Base-by-base conservation (phyloP, 257 asterid genomes). In the Ophiorrhiza pumila region DNA sequence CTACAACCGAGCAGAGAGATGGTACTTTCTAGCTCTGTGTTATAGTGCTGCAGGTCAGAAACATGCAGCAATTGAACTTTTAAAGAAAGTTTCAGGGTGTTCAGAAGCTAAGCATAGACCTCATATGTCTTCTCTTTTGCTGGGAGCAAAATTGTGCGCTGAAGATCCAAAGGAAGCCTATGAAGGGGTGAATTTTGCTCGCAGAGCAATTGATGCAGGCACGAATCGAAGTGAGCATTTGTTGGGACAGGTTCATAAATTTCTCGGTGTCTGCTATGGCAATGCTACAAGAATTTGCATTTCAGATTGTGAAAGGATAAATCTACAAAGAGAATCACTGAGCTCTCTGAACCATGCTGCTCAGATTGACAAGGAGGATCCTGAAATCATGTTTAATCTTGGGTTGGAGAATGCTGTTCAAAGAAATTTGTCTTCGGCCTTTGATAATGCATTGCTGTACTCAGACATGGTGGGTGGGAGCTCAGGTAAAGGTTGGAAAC, bases 21-120 rank as follows among this genome's bases (percentile, higher is more conserved):
- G 98, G 98, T 91, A 89, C 77, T 85, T 89, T 84, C 97, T 93
- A 63, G 96, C 96, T 59, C 94, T 93, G 13, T 91, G 94, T 81
- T 91, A 87, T 64, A 80, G 90, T 27, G 86, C 97, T 56, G 85
- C 89, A 17, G 95, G 93, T 42, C 94, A 89, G 78, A 73, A 83
- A 78, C 79, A 77, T 42, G 79, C 88, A 0, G 91, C 97, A 0
- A 71, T 91, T 29, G 78, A 83, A 71, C 94, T 93, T 79, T 77
- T 93, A 23, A 87, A 84, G 85, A 93, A 89, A 74, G 88, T 80
- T 4, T 76, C 85, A 0, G 87, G 89, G 29, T 17, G 53, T 65
- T 87, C 96, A 1, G 97, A 89, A 77, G 80, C 79, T 58, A 86
- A 78, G 57, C 69, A 68, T 32, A 77, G 72, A 60, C 85, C 91